Evolutionary conservation across 23 red algal genomes (phyloP).

Genomic region (Cyanidiococcus yangmingshanensis): DNA sequence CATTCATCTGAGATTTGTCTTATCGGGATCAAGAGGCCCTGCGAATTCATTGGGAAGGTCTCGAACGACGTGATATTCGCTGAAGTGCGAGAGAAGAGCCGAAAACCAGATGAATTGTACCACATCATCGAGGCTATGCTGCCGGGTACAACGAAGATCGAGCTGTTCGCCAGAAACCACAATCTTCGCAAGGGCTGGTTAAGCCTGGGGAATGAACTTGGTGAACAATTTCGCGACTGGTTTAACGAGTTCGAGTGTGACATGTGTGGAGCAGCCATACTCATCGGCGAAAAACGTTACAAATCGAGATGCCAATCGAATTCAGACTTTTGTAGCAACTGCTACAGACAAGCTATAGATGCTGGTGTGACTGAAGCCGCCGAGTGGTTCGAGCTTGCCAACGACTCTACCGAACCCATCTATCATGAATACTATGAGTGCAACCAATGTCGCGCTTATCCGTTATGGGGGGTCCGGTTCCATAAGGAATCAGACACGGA

Average conservation of each 20-base stretch:
- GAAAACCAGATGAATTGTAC: conserved; percentile 38
- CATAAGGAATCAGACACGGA: conserved; percentile 23
- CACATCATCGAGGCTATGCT: conserved; percentile 35
- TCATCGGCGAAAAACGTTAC: conserved; percentile 17
- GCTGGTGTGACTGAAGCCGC: neutral
- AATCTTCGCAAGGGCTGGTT: conserved; percentile 30
- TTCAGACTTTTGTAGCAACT: conserved; percentile 24
- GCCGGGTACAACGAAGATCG: conserved; percentile 27
- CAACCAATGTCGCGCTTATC: conserved; percentile 23
- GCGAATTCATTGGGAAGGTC: conserved; percentile 25
- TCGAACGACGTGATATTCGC: conserved; percentile 29
- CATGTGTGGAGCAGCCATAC: conserved; percentile 12
- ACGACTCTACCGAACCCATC: conserved; percentile 17
- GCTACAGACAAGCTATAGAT: neutral
- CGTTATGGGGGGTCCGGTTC: conserved; percentile 29
- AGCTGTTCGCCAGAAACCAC: conserved; percentile 32
- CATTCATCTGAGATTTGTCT: conserved; percentile 27
- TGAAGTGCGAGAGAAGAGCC: conserved; percentile 26
- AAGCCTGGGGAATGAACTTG: conserved; percentile 29
- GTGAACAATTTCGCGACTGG: conserved; percentile 28
- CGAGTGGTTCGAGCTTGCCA: conserved; percentile 21
- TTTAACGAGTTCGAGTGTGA: conserved; percentile 28
- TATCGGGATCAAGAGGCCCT: conserved; percentile 24
- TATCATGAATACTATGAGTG: conserved; percentile 38
- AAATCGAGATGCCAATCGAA: conserved; percentile 14